Percentiles rank a stretch among this genome's conserved stretches.
These are phyloP conservation scores for Myriosclerotinia duriaeana DNA, from an alignment of 2,329 filamentous ascomycete genomes.

Conservation along the genomic window DNA sequence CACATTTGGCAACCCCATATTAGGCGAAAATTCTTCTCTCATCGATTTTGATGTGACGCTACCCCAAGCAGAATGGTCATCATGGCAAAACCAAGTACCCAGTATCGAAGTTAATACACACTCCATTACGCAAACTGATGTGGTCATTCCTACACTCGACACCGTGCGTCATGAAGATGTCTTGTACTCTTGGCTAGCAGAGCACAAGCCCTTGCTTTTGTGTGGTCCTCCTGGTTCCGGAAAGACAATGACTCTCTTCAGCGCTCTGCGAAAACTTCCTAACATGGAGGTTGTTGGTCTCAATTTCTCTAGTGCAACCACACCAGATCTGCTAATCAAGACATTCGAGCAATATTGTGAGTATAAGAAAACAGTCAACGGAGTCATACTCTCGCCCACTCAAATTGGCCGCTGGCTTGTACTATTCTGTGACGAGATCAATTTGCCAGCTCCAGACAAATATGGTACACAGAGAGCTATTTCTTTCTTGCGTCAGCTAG, in stretches of 20 bases:
- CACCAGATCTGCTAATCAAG: conserved; percentile 95
- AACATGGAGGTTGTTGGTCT: conserved; percentile 99
- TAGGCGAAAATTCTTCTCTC: conserved; percentile 76
- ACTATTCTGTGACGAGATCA: conserved; percentile 99
- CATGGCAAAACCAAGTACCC: conserved; percentile 94
- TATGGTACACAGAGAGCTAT: conserved; percentile 98
- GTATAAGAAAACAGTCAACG: conserved; percentile 97
- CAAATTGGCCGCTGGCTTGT: conserved; percentile 98
- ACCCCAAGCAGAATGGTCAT: conserved; percentile 82
- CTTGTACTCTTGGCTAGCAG: conserved; percentile 98
- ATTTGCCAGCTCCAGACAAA: conserved; percentile 93
- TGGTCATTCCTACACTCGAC: conserved; percentile 96
- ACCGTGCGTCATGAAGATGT: conserved; percentile 98
- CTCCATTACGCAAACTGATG: conserved; percentile 94
- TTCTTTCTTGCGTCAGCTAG: conserved; percentile 92
- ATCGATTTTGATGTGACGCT: conserved; percentile 94
- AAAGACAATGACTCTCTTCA: conserved; percentile 99
- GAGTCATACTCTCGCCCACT: conserved; percentile 90
- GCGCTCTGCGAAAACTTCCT: conserved; percentile 89
- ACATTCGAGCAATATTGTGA: conserved; percentile 99
- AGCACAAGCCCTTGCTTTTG: conserved; percentile 94
- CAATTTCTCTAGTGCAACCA: conserved; percentile 98
- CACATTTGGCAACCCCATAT: conserved; percentile 78
- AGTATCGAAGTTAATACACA: conserved; percentile 97
- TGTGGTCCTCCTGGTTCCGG: conserved; percentile 97